Percentiles rank a stretch among this genome's conserved stretches.
Evolutionary conservation across 129 eudicot species (phyloP).

Genomic region (Flaveria robusta): DNA sequence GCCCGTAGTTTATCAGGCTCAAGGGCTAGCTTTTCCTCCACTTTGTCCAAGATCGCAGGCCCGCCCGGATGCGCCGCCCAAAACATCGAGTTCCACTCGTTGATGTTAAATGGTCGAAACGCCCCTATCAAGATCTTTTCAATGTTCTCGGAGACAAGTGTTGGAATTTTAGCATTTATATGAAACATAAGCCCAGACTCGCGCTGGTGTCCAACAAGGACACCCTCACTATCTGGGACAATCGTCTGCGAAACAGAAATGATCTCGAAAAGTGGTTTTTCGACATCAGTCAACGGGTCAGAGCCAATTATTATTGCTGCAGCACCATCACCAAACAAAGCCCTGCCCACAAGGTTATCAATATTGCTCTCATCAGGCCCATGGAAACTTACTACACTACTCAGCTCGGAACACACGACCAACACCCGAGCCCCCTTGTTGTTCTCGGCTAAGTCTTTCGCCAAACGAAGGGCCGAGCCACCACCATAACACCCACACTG

Average conservation of each 20-base stretch:
- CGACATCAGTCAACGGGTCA: slow-evolving; percentile 19
- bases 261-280: slow-evolving; percentile 36
- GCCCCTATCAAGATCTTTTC: slow-evolving; percentile 26
- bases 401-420: slow-evolving; percentile 32
- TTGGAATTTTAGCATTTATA: slow-evolving; percentile 31
- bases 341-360: slow-evolving; percentile 37
- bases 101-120: slow-evolving; percentile 27
- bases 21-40: slow-evolving; percentile 29
- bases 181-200: slow-evolving; percentile 36
- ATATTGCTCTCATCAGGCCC: slow-evolving; percentile 35
- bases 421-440: slow-evolving; percentile 38
- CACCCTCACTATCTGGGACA: slow-evolving; percentile 34
- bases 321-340: slow-evolving; percentile 40
- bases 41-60: slow-evolving; percentile 29
- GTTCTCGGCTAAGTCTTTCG: slow-evolving; percentile 45
- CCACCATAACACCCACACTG: slow-evolving; percentile 38
- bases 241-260: slow-evolving; percentile 29
- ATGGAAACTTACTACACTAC: slow-evolving; percentile 30
- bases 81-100: slow-evolving; percentile 34
- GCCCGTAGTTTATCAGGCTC: slow-evolving; percentile 31
- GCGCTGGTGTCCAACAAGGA: slow-evolving; percentile 33
- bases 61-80: slow-evolving; percentile 39
- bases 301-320: slow-evolving; percentile 33
- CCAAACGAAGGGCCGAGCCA: slow-evolving; percentile 37
- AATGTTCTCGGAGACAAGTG: slow-evolving; percentile 28